These are phyloP conservation scores for Hortiboletus campestris DNA, from an alignment of 768 basidiomycete species.

Conservation along the genomic window DNA sequence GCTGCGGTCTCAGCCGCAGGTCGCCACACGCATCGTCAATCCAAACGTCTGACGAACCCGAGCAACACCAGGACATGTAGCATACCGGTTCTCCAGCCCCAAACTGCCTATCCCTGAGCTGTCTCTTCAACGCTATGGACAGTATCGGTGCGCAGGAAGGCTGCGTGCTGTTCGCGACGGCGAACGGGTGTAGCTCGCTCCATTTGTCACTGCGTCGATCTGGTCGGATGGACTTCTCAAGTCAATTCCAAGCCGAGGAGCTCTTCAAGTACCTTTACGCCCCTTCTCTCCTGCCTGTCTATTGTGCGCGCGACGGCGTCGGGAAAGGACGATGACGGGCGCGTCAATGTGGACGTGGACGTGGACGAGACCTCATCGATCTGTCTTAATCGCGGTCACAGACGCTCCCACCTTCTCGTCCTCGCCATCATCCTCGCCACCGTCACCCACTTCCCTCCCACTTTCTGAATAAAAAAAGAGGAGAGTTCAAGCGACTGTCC, in stretches of 20 bases:
- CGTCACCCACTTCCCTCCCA: too few relatives aligned
- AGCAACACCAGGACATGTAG: slow-evolving; percentile 18
- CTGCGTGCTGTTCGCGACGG: slow-evolving; percentile 74
- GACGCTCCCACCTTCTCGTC: neutral
- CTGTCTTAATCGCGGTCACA: slow-evolving; percentile 4
- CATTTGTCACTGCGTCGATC: slow-evolving; percentile 71
- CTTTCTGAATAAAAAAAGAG: slow-evolving; percentile 20
- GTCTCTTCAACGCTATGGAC: slow-evolving; percentile 74
- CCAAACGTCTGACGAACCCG: neutral
- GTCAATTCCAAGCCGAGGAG: slow-evolving; percentile 64
- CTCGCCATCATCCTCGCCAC: too few relatives aligned
- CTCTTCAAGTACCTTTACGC: slow-evolving; percentile 70
- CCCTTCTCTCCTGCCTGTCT: slow-evolving; percentile 25
- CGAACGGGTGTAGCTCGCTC: slow-evolving; percentile 66
- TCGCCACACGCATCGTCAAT: neutral
- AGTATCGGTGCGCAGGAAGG: slow-evolving; percentile 79
- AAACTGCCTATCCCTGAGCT: slow-evolving; percentile 60
- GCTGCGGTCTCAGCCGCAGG: slow-evolving; percentile 39
- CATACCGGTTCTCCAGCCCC: slow-evolving; percentile 1
- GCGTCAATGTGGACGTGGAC: neutral
- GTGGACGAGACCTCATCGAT: slow-evolving; percentile 21
- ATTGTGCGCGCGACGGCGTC: neutral
- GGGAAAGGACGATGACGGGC: neutral
- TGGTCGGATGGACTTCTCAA: slow-evolving; percentile 78
- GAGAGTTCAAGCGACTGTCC: neutral